These are phyloP conservation scores for Patellifolia procumbens DNA, from an alignment of 179 eudicot species.

Conservation along the genomic window DNA sequence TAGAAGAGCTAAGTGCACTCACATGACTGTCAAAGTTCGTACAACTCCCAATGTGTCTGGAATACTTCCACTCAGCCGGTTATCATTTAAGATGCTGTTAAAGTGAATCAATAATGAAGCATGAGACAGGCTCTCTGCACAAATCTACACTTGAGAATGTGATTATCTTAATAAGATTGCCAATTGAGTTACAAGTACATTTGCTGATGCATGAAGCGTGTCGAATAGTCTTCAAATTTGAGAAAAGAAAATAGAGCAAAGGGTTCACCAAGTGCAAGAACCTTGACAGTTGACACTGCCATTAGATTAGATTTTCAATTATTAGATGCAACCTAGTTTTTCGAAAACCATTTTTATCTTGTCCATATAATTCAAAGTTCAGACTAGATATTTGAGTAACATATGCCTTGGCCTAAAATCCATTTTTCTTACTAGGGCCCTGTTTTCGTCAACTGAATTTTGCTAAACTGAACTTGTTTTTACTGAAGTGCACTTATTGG, in stretches of 20 bases:
- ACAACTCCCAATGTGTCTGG: constrained; percentile 55
- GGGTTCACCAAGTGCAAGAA: not conserved
- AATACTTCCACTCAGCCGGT: constrained; percentile 51
- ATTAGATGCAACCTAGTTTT: not conserved
- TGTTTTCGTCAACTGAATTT: too few relatives aligned
- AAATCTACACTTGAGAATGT: not conserved
- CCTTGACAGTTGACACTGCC: not conserved
- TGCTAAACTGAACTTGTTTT: too few relatives aligned
- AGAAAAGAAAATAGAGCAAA: not conserved
- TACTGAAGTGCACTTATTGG: too few relatives aligned
- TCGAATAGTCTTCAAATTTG: not conserved
- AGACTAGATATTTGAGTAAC: not conserved
- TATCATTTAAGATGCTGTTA: constrained; percentile 61
- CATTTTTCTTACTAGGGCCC: too few relatives aligned
- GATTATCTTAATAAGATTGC: not conserved
- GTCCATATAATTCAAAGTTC: not conserved
- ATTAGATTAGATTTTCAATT: not conserved
- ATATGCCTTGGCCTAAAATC: not conserved
- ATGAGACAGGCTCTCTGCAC: not conserved
- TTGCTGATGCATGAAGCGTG: not conserved
- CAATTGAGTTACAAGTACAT: not conserved
- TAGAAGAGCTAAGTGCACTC: constrained; percentile 41
- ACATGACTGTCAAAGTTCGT: constrained; percentile 57
- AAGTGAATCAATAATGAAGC: constrained; percentile 8
- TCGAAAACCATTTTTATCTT: not conserved